Percentiles rank a stretch among this genome's conserved stretches.
phyloP scores from a whole-genome alignment of 441 rosid genomes.

The Gossypium schwendimanii region DNA sequence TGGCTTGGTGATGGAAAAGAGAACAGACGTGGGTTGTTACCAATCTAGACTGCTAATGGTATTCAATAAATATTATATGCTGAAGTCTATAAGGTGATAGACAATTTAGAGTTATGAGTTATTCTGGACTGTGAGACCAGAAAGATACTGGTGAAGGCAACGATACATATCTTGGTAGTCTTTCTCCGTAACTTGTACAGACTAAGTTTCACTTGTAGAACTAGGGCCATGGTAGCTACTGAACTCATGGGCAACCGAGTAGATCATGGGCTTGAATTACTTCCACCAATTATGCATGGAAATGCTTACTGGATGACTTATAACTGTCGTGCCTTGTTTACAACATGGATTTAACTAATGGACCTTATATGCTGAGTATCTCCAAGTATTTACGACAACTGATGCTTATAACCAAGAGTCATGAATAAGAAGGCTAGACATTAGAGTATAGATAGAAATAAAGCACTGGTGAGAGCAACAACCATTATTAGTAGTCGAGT shows the following conservation, averaged over 20 bases:
- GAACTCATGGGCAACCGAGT: neutral
- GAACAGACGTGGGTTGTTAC: neutral
- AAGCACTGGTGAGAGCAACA: neutral
- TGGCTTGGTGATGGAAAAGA: neutral
- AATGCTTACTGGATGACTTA: neutral
- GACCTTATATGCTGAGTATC: neutral
- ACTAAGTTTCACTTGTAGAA: neutral
- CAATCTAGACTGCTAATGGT: neutral
- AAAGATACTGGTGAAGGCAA: neutral
- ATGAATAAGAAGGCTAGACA: neutral
- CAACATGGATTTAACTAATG: neutral
- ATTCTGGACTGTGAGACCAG: neutral
- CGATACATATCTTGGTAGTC: neutral
- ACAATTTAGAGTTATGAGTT: neutral
- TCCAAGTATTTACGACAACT: neutral
- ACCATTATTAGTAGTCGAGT: neutral
- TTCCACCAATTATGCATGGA: neutral
- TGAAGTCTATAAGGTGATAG: neutral
- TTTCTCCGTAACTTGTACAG: neutral
- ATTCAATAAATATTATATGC: neutral
- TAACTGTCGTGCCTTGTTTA: neutral
- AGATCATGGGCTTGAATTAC: neutral
- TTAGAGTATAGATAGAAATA: neutral
- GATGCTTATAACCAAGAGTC: neutral
- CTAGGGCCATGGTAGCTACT: neutral